A percentile compares a stretch with the other conserved stretches of the same genome.
phyloP scores from a whole-genome alignment of 257 asterid genomes.

The Petunia axillaris region DNA sequence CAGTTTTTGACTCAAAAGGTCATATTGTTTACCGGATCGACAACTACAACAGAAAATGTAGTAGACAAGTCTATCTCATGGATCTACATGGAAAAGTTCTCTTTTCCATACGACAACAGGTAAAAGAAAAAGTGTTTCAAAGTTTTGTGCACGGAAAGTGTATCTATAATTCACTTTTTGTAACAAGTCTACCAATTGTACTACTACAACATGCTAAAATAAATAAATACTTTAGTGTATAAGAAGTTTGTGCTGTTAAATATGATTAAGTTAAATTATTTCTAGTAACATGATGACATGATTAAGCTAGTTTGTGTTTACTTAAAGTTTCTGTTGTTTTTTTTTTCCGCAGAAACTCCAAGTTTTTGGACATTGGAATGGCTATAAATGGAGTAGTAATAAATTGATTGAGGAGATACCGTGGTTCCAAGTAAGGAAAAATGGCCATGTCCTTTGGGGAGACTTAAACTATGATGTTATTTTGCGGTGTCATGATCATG shows the following conservation, averaged over 20 bases:
- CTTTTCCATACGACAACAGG: conserved; percentile 61
- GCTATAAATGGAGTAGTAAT: conserved; percentile 33
- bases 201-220: too few relatives aligned
- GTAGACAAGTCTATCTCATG: conserved; percentile 61
- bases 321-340: neutral
- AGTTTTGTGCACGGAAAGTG: too few relatives aligned
- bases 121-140: conserved; percentile 1
- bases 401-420: conserved; percentile 34
- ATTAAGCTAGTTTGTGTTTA: neutral
- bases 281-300: too few relatives aligned
- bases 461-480: conserved; percentile 32
- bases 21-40: conserved; percentile 58
- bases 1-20: conserved; percentile 58
- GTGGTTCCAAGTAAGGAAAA: conserved; percentile 43
- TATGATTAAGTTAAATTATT: too few relatives aligned
- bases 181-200: too few relatives aligned
- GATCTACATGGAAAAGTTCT: conserved; percentile 52
- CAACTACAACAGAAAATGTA: conserved; percentile 49
- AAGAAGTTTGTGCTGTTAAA: too few relatives aligned
- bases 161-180: too few relatives aligned
- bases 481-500: conserved; percentile 33
- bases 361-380: conserved; percentile 45
- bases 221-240: too few relatives aligned
- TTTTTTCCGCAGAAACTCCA: conserved; percentile 31
- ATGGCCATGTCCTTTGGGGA: conserved; percentile 31